Conservation (phyloP, 192 early-diverging fungal species). For the Piromyces finnis region DNA sequence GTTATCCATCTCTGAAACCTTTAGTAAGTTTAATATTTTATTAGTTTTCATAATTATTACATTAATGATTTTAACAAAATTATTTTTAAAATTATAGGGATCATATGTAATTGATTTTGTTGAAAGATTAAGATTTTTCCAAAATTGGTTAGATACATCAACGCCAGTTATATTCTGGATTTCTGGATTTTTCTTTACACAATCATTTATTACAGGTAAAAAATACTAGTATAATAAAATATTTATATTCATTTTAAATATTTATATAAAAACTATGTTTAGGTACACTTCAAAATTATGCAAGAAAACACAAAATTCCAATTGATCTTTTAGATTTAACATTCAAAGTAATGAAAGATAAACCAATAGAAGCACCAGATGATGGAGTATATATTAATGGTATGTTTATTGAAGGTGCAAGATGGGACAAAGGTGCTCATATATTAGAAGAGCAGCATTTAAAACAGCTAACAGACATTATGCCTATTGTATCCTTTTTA, state of each 20-base stretch:
- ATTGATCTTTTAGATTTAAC: constrained; percentile 35
- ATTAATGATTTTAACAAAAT: not conserved
- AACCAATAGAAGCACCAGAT: constrained; percentile 31
- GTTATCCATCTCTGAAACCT: constrained; percentile 41
- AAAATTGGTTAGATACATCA: constrained; percentile 30
- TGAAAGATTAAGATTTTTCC: constrained; percentile 29
- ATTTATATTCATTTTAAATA: too few relatives aligned
- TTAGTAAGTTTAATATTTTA: not conserved
- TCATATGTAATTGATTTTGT: constrained; percentile 35
- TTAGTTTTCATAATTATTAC: not conserved
- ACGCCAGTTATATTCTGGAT: constrained; percentile 38
- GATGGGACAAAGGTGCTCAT: constrained; percentile 29
- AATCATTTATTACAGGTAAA: constrained; percentile 46
- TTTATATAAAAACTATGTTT: too few relatives aligned
- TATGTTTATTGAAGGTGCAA: constrained; percentile 33
- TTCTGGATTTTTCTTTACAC: constrained; percentile 47
- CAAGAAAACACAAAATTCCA: constrained; percentile 38
- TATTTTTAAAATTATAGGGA: not conserved
- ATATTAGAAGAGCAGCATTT: constrained; percentile 30
- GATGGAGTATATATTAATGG: constrained; percentile 41
- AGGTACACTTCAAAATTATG: constrained; percentile 15
- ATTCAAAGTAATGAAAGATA: constrained; percentile 21
- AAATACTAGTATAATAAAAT: not conserved
- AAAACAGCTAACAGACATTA: constrained; percentile 24
- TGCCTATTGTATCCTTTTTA: constrained; percentile 13